phyloP scores from a whole-genome alignment of 202 grass and related monocot genomes.

The Bolboschoenoplectus hybrid region DNA sequence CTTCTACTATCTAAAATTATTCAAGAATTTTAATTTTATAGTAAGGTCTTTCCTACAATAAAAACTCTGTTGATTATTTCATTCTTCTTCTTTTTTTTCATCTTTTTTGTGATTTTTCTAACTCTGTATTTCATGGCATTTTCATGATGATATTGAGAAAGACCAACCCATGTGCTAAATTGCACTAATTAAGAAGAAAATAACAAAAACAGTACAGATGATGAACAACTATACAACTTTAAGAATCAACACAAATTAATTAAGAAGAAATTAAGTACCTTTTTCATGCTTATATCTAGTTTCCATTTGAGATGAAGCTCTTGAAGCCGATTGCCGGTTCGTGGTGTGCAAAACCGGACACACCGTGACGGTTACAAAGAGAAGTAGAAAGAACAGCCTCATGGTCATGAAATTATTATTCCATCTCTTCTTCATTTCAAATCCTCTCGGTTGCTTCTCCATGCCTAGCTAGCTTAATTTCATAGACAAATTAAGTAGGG shows the following conservation, averaged over 20 bases:
- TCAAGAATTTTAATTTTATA: no score
- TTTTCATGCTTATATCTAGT: background rate
- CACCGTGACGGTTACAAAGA: background rate
- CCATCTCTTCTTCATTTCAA: conserved; percentile 12
- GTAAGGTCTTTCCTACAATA: no score
- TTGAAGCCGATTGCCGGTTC: background rate
- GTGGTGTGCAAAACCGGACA: background rate
- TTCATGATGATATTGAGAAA: no score
- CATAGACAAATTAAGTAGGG: background rate
- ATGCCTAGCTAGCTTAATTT: no score
- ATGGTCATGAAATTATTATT: background rate
- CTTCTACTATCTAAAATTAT: no score
- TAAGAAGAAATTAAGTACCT: background rate
- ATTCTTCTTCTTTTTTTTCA: no score
- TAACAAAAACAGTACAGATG: no score
- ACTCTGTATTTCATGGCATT: no score
- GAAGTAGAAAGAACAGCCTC: background rate
- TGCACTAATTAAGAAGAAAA: no score
- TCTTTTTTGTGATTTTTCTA: no score
- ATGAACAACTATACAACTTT: background rate
- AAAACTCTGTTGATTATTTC: no score
- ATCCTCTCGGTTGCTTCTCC: background rate
- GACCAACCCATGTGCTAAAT: no score
- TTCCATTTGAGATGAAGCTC: conserved; percentile 2
- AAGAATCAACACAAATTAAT: background rate